Conservation (phyloP, 2,329 filamentous ascomycete species). For the Chaetomiaceae sp. region DNA sequence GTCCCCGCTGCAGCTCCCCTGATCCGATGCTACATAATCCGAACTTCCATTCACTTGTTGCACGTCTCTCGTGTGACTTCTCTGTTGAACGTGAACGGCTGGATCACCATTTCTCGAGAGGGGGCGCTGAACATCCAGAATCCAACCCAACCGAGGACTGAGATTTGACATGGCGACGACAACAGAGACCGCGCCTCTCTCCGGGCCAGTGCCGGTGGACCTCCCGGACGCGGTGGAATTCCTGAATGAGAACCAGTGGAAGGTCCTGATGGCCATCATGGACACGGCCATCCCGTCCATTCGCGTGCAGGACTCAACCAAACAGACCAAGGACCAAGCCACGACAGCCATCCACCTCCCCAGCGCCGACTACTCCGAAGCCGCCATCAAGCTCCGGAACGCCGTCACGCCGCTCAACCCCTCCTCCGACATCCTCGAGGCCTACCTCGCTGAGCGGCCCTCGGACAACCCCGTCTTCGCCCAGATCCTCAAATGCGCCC, state of each 20-base stretch:
- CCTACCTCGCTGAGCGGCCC: slow-evolving; percentile 26
- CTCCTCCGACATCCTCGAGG: slow-evolving; percentile 12
- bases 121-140: too few relatives aligned
- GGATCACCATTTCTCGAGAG: background rate
- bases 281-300: slow-evolving; percentile 23
- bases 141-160: too few relatives aligned
- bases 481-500: slow-evolving; percentile 21
- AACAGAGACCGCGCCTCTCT: slow-evolving; percentile 9
- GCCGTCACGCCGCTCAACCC: slow-evolving; percentile 11
- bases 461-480: slow-evolving; percentile 21
- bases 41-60: too few relatives aligned
- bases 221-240: slow-evolving; percentile 10
- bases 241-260: slow-evolving; percentile 21
- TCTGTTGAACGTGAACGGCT: too few relatives aligned
- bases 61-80: too few relatives aligned
- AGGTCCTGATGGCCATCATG: slow-evolving; percentile 26
- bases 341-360: slow-evolving; percentile 17
- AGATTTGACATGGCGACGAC: background rate
- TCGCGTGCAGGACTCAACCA: slow-evolving; percentile 14
- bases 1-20: too few relatives aligned
- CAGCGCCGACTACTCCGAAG: slow-evolving; percentile 16
- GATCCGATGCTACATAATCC: too few relatives aligned
- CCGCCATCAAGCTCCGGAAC: slow-evolving; percentile 15
- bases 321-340: slow-evolving; percentile 3
- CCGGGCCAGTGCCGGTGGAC: slow-evolving; percentile 10